These are phyloP conservation scores for Chrysosporium keratinophilum DNA, from an alignment of 2,329 filamentous ascomycete species.

Conservation along the genomic window DNA sequence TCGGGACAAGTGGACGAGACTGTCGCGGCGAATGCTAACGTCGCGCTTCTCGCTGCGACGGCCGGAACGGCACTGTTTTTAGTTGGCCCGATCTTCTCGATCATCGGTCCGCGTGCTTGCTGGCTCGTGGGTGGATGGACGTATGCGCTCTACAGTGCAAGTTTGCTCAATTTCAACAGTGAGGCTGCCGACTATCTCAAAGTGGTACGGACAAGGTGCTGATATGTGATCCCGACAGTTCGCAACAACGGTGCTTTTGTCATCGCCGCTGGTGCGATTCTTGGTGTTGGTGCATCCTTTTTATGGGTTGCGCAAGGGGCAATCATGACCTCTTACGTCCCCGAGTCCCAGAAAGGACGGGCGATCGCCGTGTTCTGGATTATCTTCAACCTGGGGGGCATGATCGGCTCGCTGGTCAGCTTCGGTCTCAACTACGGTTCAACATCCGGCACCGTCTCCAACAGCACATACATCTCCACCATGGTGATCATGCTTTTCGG, in stretches of 20 bases:
- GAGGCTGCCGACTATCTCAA: conserved; percentile 8
- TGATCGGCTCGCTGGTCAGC: conserved; percentile 36
- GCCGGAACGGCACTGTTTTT: conserved; percentile 38
- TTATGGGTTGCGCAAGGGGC: conserved; percentile 41
- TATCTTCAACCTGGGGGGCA: conserved; percentile 40
- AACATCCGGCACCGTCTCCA: conserved; percentile 37
- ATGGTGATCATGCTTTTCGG: conserved; percentile 42
- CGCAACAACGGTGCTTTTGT: conserved; percentile 35
- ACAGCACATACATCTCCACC: conserved; percentile 44
- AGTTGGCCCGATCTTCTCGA: conserved; percentile 37
- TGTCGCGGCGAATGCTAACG: conserved; percentile 39
- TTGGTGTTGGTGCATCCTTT: conserved; percentile 39
- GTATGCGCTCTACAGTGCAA: conserved; percentile 39
- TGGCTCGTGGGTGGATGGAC: conserved; percentile 40
- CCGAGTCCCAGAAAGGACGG: conserved; percentile 36
- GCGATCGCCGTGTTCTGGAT: conserved; percentile 39
- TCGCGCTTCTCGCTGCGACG: conserved; percentile 37
- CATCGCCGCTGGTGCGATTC: conserved; percentile 37
- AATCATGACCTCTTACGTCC: conserved; percentile 41
- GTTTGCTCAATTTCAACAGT: conserved; percentile 38
- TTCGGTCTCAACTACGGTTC: conserved; percentile 39
- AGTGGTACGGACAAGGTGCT: background rate
- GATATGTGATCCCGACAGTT: too few species aligned
- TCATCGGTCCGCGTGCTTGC: conserved; percentile 35
- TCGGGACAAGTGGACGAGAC: conserved; percentile 39